Conservation (phyloP, 768 basidiomycete genomes). For the Rhizopogon vesiculosus region DNA sequence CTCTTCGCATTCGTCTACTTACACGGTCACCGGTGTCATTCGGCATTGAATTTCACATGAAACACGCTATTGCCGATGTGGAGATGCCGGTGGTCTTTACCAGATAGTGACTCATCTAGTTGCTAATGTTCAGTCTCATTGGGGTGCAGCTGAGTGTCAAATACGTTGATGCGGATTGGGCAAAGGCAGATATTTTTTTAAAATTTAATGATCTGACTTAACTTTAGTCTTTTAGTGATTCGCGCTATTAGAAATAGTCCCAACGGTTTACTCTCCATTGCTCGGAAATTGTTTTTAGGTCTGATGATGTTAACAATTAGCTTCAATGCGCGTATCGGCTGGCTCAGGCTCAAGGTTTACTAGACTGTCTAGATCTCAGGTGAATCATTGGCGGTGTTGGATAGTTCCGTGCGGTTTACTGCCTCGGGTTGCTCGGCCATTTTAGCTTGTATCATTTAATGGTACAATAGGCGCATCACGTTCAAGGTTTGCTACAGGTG, state of each 20-base stretch:
- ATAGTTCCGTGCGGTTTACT: background rate
- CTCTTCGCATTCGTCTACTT: background rate
- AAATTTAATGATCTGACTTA: constrained; percentile 1
- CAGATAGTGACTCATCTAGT: background rate
- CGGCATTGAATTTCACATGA: background rate
- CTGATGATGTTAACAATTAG: background rate
- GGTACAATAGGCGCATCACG: background rate
- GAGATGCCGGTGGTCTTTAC: background rate
- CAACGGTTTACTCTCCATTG: background rate
- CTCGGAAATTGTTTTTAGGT: background rate
- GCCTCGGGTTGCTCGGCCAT: background rate
- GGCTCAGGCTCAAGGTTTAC: background rate
- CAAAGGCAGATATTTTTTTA: background rate
- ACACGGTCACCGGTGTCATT: background rate
- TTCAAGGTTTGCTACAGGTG: background rate
- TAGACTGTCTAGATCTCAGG: too few relatives aligned
- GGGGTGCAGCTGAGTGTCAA: background rate
- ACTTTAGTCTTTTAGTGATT: constrained; percentile 4
- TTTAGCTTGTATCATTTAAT: background rate
- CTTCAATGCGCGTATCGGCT: too few relatives aligned
- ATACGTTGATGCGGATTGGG: background rate
- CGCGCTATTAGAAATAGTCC: background rate
- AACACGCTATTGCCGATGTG: background rate
- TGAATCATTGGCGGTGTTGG: background rate
- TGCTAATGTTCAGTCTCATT: background rate